Evolutionary conservation across 331 rosid species (phyloP).

Genomic region (Stylosanthes scabra): DNA sequence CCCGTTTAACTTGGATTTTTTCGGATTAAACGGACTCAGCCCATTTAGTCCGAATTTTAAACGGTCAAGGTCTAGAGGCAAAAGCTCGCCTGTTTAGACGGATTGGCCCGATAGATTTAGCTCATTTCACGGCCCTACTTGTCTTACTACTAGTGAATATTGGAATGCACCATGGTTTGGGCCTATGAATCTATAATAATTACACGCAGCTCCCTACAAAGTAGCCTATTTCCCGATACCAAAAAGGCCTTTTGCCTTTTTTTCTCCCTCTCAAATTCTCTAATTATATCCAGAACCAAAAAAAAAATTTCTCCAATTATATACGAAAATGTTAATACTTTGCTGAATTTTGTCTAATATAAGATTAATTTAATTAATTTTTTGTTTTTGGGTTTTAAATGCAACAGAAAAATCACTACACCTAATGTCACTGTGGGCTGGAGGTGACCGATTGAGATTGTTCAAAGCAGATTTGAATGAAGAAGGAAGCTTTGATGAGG

Average conservation of each 20-base stretch:
- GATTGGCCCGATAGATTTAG: too few species aligned
- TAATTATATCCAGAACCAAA: too few species aligned
- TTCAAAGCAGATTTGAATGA: slow-evolving; percentile 70
- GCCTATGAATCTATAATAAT: not conserved
- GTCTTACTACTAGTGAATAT: too few species aligned
- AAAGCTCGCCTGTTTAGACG: too few species aligned
- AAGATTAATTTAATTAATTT: not conserved
- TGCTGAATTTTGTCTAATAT: not conserved
- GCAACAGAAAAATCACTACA: slow-evolving; percentile 67
- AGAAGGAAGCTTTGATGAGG: slow-evolving; percentile 88
- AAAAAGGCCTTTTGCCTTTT: not conserved
- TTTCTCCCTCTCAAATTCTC: not conserved
- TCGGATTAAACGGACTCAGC: too few species aligned
- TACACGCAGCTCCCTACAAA: not conserved
- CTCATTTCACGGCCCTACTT: too few species aligned
- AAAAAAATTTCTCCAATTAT: too few species aligned
- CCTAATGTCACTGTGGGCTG: slow-evolving; percentile 61
- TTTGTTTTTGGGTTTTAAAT: not conserved
- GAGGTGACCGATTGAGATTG: slow-evolving; percentile 61
- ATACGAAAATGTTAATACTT: not conserved
- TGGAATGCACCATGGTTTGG: not conserved
- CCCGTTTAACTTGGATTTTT: too few species aligned
- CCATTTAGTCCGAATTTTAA: too few species aligned
- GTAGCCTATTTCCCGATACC: not conserved
- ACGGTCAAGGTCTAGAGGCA: too few species aligned